Conservation (phyloP, 176 grass and related monocot genomes). For the Phoenix roebelenii region DNA sequence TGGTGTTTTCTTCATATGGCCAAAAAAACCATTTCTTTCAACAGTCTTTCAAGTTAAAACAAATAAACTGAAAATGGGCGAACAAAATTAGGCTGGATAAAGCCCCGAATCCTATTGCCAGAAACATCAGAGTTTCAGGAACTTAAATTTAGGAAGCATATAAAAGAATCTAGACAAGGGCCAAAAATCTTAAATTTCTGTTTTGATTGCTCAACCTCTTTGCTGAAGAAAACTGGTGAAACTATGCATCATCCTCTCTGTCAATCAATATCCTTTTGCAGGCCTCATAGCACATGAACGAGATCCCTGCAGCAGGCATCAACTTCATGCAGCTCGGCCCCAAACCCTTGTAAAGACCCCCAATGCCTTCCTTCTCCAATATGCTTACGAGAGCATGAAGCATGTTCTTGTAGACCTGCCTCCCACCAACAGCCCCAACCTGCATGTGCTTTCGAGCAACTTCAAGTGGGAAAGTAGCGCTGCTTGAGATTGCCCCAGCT, state of each 20-base stretch:
- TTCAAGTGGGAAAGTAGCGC: constrained; percentile 84
- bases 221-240: not conserved
- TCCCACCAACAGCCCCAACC: constrained; percentile 55
- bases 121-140: no score
- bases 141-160: no score
- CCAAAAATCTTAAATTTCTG: no score
- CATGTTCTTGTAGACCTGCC: constrained; percentile 65
- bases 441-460: constrained; percentile 88
- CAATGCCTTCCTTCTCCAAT: constrained; percentile 44
- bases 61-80: no score
- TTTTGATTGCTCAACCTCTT: not conserved
- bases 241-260: constrained; percentile 18
- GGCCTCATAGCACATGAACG: constrained; percentile 92
- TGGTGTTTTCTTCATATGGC: no score
- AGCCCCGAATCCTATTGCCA: no score
- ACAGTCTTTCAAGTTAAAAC: no score
- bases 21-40: no score
- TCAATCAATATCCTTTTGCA: constrained; percentile 61
- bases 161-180: no score
- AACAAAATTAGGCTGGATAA: no score
- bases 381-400: constrained; percentile 71
- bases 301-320: constrained; percentile 76
- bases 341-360: constrained; percentile 59
- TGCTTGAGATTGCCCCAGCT: constrained; percentile 68
- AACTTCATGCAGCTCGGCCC: constrained; percentile 83